A percentile compares a stretch with the other conserved stretches of the same genome.
phyloP scores from a whole-genome alignment of 768 basidiomycete genomes.

The Lentinula sp. region DNA sequence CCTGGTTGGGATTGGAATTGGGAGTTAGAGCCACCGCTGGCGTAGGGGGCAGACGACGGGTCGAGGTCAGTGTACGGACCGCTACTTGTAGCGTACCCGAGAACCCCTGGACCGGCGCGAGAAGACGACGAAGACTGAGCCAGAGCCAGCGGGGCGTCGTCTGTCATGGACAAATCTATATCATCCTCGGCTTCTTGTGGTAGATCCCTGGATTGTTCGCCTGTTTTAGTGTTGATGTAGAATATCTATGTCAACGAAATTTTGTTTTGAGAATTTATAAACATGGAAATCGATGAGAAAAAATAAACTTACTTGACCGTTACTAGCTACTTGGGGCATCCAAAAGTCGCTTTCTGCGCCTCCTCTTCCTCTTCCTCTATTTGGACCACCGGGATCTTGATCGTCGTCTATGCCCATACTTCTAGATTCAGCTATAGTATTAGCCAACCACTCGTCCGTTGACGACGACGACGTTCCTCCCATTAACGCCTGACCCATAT shows the following conservation, averaged over 20 bases:
- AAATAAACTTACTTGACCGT: constrained; percentile 64
- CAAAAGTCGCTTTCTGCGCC: constrained; percentile 68
- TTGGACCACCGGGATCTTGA: background rate
- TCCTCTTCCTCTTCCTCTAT: constrained; percentile 11
- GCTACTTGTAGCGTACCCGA: constrained; percentile 9
- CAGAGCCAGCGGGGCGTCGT: constrained; percentile 20
- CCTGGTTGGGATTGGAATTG: constrained; percentile 27
- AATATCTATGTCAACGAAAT: constrained; percentile 57
- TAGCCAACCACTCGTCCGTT: constrained; percentile 56
- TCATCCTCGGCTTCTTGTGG: constrained; percentile 30
- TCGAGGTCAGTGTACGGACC: too few species aligned
- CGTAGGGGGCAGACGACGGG: too few species aligned
- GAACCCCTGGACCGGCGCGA: constrained; percentile 45
- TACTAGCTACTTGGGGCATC: constrained; percentile 79
- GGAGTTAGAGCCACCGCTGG: too few species aligned
- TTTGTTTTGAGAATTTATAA: background rate
- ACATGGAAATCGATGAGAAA: background rate
- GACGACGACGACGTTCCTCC: constrained; percentile 26
- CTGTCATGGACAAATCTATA: constrained; percentile 33
- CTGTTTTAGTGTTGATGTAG: constrained; percentile 89
- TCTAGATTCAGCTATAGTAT: constrained; percentile 27
- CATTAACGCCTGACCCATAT: constrained; percentile 45
- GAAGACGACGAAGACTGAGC: too few species aligned
- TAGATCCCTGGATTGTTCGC: constrained; percentile 78
- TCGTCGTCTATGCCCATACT: background rate